Conservation (phyloP, 2,329 filamentous ascomycete species). For the Aquanectria penicillioides region DNA sequence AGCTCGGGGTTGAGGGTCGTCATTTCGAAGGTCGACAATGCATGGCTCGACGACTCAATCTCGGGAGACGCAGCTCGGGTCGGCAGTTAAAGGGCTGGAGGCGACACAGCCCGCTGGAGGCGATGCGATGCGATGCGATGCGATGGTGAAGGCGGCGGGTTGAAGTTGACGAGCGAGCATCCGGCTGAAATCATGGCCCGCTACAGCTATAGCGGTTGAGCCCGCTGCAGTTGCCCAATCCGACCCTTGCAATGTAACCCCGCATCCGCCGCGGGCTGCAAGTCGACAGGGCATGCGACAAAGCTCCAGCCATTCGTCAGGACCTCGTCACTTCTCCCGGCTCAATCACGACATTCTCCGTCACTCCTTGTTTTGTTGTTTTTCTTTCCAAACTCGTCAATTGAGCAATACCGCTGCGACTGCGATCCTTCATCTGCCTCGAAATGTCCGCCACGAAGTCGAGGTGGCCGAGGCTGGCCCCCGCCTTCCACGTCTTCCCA, state of each 20-base stretch:
- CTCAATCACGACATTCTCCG: not conserved
- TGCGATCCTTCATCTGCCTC: not conserved
- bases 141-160: too few relatives aligned
- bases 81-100: too few relatives aligned
- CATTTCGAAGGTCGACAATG: slow-evolving; percentile 30
- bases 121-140: too few relatives aligned
- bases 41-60: not conserved
- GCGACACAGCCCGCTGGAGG: too few relatives aligned
- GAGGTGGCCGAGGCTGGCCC: not conserved
- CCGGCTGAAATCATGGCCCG: too few relatives aligned
- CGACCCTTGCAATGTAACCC: slow-evolving; percentile 14
- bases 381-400: not conserved
- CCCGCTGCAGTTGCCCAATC: too few relatives aligned
- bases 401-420: not conserved
- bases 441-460: not conserved
- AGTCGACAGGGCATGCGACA: slow-evolving; percentile 7
- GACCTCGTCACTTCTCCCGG: not conserved
- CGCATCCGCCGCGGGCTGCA: slow-evolving; percentile 28
- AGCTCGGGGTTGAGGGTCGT: slow-evolving; percentile 63
- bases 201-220: too few relatives aligned
- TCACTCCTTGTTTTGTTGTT: too few relatives aligned
- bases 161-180: too few relatives aligned
- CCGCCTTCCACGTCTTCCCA: slow-evolving; percentile 11
- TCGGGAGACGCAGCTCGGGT: too few relatives aligned
- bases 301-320: slow-evolving; percentile 33